Evolutionary conservation across 495 filamentous ascomycete species (phyloP).

Genomic region (Annulohypoxylon maeteangense): DNA sequence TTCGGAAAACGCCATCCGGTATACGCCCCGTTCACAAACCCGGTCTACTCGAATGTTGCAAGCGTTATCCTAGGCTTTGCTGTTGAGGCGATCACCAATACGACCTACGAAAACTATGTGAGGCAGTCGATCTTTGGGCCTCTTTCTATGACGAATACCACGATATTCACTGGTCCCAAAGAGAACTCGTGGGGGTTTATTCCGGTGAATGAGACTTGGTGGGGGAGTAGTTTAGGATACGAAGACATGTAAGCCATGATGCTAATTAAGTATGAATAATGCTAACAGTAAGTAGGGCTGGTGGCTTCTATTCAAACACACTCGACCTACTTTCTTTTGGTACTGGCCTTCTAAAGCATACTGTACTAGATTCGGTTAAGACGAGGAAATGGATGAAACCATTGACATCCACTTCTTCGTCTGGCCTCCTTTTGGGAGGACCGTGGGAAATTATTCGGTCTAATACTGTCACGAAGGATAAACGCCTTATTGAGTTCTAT

Average conservation of each 20-base stretch:
- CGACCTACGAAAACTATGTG: constrained; percentile 46
- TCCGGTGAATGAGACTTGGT: constrained; percentile 50
- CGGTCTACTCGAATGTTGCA: constrained; percentile 57
- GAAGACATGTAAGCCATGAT: constrained; percentile 55
- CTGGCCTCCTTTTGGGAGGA: constrained; percentile 56
- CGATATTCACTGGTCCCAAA: constrained; percentile 47
- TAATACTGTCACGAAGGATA: constrained; percentile 49
- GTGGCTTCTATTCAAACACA: constrained; percentile 65
- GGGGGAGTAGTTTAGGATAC: constrained; percentile 56
- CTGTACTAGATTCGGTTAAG: constrained; percentile 52
- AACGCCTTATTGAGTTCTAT: constrained; percentile 62
- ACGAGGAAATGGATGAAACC: constrained; percentile 70
- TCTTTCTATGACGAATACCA: constrained; percentile 55
- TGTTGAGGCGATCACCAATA: constrained; percentile 51
- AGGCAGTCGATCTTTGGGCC: constrained; percentile 51
- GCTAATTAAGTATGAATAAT: constrained; percentile 2
- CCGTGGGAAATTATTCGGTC: constrained; percentile 67
- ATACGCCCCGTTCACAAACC: constrained; percentile 49
- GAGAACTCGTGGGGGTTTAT: constrained; percentile 54
- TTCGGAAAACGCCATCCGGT: constrained; percentile 52
- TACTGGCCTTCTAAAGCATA: constrained; percentile 59
- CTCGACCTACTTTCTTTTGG: constrained; percentile 63
- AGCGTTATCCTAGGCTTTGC: constrained; percentile 54
- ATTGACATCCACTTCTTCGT: constrained; percentile 56
- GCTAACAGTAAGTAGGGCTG: constrained; percentile 42